Base-by-base conservation (phyloP, 2,329 filamentous ascomycete species). In the Paecilomyces sp. region DNA sequence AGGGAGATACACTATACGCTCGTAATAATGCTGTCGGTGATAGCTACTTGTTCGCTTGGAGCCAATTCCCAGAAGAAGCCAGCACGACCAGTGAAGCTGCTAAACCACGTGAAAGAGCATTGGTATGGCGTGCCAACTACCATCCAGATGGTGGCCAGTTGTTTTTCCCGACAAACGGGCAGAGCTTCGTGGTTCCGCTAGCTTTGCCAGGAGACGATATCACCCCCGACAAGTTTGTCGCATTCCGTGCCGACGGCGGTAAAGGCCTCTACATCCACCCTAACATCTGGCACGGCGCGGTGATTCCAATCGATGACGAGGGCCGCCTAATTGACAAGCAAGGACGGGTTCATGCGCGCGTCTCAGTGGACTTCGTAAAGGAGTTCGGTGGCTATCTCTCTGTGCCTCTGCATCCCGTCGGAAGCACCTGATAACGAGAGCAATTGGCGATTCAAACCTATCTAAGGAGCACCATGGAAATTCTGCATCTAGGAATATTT, bases 341-440 rank as follows among this genome's bases (percentile, higher is more conserved):
- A 30, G 54, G 54, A 13, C 2, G 25, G 6, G 54, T 56, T 36
- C 54, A 56, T 36, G 54, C 54, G 9, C 54, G 54, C 15, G 54
- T 56, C 9, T 56, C 54, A 22, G 54, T 56, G 5, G 33, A 56
- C 31, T 56, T 56, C 33, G 54, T 30, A 2, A 56, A 56, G 54
- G 54, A 56, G 54, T 56, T 56, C 33, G 54, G 54, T 15, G 54
- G 54, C 9, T 56, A 56, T 56, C 31, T 56, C n/a, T 56, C 54
- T 6, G 25, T 28, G 25, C 25, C 25, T 28, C 25, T 28, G 25
- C 25, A 28, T 28, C 25, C 25, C 25, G 25, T 28, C 6, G 25
- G 25, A 28, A 28, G 25, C 25, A 3, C 3, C 25, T 28, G 25
- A 28, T 3, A 28, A 28, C 25, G 25, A 28, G 25, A 28, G 25